Evolutionary conservation across 176 grass and related monocot species (phyloP).

Genomic region (Carex parvula): DNA sequence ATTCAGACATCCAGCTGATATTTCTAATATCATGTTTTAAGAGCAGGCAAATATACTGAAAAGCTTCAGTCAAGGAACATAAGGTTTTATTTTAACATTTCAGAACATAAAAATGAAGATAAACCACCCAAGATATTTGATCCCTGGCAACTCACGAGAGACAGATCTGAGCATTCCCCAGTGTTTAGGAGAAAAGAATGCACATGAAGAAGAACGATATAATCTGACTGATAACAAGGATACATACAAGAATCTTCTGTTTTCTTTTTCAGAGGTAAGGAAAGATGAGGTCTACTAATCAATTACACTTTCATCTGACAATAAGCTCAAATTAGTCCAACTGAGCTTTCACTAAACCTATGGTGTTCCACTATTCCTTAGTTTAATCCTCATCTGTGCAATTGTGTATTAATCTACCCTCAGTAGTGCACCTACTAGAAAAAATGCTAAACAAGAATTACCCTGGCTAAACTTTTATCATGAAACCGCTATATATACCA

Average conservation of each 20-base stretch:
- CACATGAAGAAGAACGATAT: slow-evolving; percentile 34
- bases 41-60: background rate
- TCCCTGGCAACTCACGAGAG: slow-evolving; percentile 49
- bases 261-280: slow-evolving; percentile 85
- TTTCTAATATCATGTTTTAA: slow-evolving; percentile 1
- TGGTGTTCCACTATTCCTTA: background rate
- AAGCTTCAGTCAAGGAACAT: background rate
- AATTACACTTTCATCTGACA: background rate
- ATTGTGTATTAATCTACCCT: background rate
- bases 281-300: slow-evolving; percentile 2
- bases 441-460: background rate
- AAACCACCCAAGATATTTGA: slow-evolving; percentile 78
- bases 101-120: slow-evolving; percentile 96
- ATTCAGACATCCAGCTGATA: background rate
- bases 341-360: background rate
- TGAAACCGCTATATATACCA: background rate
- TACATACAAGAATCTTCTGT: slow-evolving; percentile 48
- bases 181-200: slow-evolving; percentile 51
- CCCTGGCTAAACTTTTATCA: background rate
- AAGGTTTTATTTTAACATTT: slow-evolving; percentile 26
- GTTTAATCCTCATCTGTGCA: background rate
- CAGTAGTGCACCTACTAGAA: background rate
- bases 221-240: slow-evolving; percentile 26
- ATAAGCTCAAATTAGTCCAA: background rate
- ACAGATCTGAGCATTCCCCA: slow-evolving; percentile 48